Percentiles rank a stretch among this genome's conserved stretches.
phyloP scores from a whole-genome alignment of 2,329 filamentous ascomycete genomes.

The Botryosphaeria dothidea region DNA sequence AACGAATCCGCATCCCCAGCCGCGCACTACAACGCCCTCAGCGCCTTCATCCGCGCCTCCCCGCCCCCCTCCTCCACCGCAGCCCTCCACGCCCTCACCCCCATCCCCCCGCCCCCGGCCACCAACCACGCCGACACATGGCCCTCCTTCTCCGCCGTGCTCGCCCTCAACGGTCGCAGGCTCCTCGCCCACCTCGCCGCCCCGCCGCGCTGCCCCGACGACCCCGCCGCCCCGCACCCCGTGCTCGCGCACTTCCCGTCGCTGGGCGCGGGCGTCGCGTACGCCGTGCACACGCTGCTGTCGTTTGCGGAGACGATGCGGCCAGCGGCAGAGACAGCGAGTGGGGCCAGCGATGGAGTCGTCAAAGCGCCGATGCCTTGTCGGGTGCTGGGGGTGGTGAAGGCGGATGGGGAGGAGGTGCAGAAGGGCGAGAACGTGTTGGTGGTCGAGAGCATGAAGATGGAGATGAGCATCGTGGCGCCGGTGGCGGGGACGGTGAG shows the following conservation, averaged over 20 bases:
- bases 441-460: constrained; percentile 46
- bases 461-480: constrained; percentile 38
- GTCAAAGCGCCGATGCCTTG: constrained; percentile 32
- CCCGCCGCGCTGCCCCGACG: not conserved
- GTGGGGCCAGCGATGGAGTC: constrained; percentile 30
- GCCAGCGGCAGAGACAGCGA: constrained; percentile 20
- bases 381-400: constrained; percentile 35
- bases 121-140: too few species aligned
- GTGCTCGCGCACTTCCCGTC: constrained; percentile 33
- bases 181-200: not conserved
- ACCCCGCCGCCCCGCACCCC: constrained; percentile 16
- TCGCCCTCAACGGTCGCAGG: not conserved
- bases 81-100: not conserved
- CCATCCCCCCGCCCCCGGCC: not conserved
- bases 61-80: not conserved
- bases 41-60: constrained; percentile 27
- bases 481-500: constrained; percentile 30
- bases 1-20: not conserved
- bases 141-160: too few species aligned
- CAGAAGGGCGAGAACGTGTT: not conserved
- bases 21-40: not conserved
- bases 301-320: constrained; percentile 30
- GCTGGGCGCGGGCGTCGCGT: constrained; percentile 32
- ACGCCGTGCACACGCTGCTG: constrained; percentile 29
- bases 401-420: constrained; percentile 34